Conservation (phyloP, 805 yeast species). For the Candida tallmaniae region DNA sequence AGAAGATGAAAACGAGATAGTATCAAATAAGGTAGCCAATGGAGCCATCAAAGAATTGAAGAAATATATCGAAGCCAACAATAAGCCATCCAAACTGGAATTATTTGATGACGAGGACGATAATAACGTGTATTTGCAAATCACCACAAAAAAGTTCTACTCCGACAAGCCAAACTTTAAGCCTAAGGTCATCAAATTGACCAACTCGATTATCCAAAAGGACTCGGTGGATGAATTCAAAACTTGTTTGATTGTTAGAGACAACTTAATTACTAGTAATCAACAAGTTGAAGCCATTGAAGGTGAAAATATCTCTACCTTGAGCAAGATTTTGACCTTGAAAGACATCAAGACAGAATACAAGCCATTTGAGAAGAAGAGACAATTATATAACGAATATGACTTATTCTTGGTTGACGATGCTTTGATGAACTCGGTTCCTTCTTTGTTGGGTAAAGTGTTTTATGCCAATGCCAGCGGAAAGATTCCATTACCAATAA, state of each 20-base stretch:
- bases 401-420: conserved; percentile 86
- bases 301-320: conserved; percentile 40
- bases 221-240: conserved; percentile 38
- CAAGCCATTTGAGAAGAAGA: conserved; percentile 84
- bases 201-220: conserved; percentile 41
- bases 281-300: conserved; percentile 45
- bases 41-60: conserved; percentile 64
- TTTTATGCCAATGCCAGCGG: conserved; percentile 50
- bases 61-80: conserved; percentile 45
- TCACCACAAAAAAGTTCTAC: conserved; percentile 63
- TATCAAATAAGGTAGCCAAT: conserved; percentile 18
- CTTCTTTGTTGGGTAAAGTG: conserved; percentile 75
- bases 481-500: conserved; percentile 52
- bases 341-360: conserved; percentile 76
- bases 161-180: conserved; percentile 56
- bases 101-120: conserved; percentile 47
- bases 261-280: conserved; percentile 43
- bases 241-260: conserved; percentile 68
- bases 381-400: conserved; percentile 63
- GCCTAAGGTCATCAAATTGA: conserved; percentile 45
- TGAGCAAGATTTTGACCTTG: conserved; percentile 59
- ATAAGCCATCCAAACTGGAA: conserved; percentile 35
- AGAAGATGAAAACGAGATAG: conserved; percentile 2
- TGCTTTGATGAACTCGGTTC: conserved; percentile 71
- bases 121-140: conserved; percentile 52